Conservation (phyloP, 2,329 filamentous ascomycete species). For the Scolecobasidium constrictum region DNA sequence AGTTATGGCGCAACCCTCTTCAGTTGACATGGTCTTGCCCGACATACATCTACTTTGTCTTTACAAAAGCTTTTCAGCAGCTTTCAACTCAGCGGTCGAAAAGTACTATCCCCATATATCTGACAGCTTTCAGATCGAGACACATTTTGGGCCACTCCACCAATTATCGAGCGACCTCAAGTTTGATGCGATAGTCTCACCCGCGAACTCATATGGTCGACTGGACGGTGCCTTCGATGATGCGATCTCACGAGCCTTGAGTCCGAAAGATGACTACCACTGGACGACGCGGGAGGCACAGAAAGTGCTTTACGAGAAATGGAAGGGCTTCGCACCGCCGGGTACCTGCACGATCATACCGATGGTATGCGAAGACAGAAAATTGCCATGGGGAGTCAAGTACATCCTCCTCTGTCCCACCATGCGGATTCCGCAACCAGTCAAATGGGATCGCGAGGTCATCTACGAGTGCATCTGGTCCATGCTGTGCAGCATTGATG, state of each 20-base stretch:
- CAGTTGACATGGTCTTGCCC: conserved; percentile 18
- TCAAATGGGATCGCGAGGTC: conserved; percentile 40
- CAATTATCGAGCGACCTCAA: conserved; percentile 23
- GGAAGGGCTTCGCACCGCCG: conserved; percentile 40
- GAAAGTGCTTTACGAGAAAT: conserved; percentile 32
- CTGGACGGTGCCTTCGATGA: conserved; percentile 46
- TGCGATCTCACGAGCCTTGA: conserved; percentile 40
- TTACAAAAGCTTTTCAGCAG: conserved; percentile 24
- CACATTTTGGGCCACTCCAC: conserved; percentile 30
- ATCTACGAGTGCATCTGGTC: conserved; percentile 45
- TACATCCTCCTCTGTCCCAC: conserved; percentile 43
- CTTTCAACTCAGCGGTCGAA: conserved; percentile 28
- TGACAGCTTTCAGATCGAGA: conserved; percentile 19
- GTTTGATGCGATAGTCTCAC: conserved; percentile 42
- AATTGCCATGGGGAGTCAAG: conserved; percentile 28
- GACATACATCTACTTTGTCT: conserved; percentile 33
- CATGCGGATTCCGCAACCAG: conserved; percentile 36
- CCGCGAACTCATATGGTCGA: conserved; percentile 43
- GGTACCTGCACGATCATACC: conserved; percentile 38
- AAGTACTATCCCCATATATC: conserved; percentile 20
- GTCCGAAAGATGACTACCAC: conserved; percentile 33
- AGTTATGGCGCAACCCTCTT: too few relatives aligned
- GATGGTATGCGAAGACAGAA: background rate
- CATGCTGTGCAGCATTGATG: conserved; percentile 37
- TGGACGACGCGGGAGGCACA: conserved; percentile 38